phyloP scores from a whole-genome alignment of 768 basidiomycete genomes.

The Lentinula raphanica region DNA sequence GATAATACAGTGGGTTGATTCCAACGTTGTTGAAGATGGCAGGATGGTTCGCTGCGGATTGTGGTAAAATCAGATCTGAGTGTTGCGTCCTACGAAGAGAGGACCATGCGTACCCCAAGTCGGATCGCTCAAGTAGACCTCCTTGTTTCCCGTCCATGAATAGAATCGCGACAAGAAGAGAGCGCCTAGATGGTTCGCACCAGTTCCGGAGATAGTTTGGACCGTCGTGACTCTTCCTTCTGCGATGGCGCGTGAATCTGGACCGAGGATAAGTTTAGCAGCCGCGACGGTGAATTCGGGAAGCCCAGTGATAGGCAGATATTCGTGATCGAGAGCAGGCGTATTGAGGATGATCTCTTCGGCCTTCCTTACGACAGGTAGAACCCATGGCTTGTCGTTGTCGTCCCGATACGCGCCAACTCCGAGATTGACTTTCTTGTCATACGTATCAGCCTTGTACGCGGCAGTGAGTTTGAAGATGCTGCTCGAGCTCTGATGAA shows the following conservation, averaged over 20 bases:
- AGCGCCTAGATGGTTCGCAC: conserved; percentile 90
- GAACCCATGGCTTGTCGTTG: conserved; percentile 83
- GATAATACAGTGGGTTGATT: conserved; percentile 79
- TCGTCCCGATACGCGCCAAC: conserved; percentile 93
- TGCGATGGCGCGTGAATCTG: conserved; percentile 62
- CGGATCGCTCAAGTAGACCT: conserved; percentile 83
- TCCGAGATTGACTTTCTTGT: conserved; percentile 84
- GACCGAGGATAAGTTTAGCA: conserved; percentile 75
- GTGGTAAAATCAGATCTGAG: background rate
- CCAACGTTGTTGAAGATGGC: conserved; percentile 90
- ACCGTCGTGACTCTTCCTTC: conserved; percentile 72
- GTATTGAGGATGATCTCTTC: conserved; percentile 65
- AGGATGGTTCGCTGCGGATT: conserved; percentile 69
- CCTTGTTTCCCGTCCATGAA: conserved; percentile 53
- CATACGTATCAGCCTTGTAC: conserved; percentile 74
- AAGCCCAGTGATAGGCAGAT: conserved; percentile 86
- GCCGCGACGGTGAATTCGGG: conserved; percentile 79
- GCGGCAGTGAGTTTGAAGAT: conserved; percentile 90
- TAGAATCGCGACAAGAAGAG: conserved; percentile 85
- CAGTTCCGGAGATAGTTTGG: conserved; percentile 94
- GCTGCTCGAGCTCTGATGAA: conserved; percentile 33
- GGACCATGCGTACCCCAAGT: conserved; percentile 74
- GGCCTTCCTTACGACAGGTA: conserved; percentile 89
- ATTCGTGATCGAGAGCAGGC: conserved; percentile 81
- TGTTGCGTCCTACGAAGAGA: background rate